Conservation (phyloP, 2,329 filamentous ascomycete species). For the Hypoxylon sp. region DNA sequence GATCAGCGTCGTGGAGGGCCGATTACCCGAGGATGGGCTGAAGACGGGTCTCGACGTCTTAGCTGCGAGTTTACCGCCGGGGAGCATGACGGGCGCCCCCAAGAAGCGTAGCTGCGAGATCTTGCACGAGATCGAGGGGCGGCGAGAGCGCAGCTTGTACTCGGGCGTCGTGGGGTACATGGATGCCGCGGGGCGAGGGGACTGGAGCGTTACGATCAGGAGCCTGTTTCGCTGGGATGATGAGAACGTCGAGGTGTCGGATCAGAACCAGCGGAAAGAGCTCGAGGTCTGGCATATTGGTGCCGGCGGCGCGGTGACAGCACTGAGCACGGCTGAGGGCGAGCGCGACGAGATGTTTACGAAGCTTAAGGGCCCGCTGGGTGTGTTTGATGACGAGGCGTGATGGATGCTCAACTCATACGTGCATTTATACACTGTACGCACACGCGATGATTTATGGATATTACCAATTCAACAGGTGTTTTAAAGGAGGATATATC, state of each 20-base stretch:
- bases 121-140: slow-evolving; percentile 76
- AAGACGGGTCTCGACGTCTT: slow-evolving; percentile 82
- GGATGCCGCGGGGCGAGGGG: slow-evolving; percentile 85
- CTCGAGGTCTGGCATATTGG: slow-evolving; percentile 84
- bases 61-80: slow-evolving; percentile 83
- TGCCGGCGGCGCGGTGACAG: slow-evolving; percentile 91
- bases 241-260: slow-evolving; percentile 58
- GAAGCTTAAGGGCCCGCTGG: slow-evolving; percentile 74
- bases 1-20: slow-evolving; percentile 87
- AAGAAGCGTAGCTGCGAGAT: slow-evolving; percentile 94
- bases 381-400: slow-evolving; percentile 61
- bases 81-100: slow-evolving; percentile 96
- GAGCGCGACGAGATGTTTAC: slow-evolving; percentile 94
- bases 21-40: slow-evolving; percentile 68
- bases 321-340: slow-evolving; percentile 81
- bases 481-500: not conserved
- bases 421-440: not conserved
- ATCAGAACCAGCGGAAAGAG: slow-evolving; percentile 48
- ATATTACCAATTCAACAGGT: not conserved
- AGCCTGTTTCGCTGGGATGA: slow-evolving; percentile 82
- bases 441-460: not conserved
- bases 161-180: slow-evolving; percentile 92
- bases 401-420: slow-evolving; percentile 29
- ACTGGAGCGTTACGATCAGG: slow-evolving; percentile 93
- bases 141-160: slow-evolving; percentile 80